phyloP scores from a whole-genome alignment of 2,329 filamentous ascomycete species.

The Xylariaceae sp. region DNA sequence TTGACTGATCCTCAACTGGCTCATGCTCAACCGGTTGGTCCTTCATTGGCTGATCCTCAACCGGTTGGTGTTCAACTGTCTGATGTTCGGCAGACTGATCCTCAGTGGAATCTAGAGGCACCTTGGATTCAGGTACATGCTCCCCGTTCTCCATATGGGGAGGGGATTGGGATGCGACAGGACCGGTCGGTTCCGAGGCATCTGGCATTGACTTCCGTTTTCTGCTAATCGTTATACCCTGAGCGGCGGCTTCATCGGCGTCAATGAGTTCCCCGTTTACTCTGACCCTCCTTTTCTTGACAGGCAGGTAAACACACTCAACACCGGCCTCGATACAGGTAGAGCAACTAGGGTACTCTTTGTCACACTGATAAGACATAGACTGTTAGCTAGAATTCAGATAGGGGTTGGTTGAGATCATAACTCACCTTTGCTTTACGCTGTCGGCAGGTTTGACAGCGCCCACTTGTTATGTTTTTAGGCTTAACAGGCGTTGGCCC shows the following conservation, averaged over 20 bases:
- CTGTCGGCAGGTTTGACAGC: constrained; percentile 31
- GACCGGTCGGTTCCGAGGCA: not conserved
- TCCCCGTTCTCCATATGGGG: constrained; percentile 30
- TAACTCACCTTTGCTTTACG: constrained; percentile 27
- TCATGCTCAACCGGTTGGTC: not conserved
- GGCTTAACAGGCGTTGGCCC: constrained; percentile 14
- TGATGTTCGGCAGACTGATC: constrained; percentile 8
- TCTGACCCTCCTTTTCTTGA: constrained; percentile 23
- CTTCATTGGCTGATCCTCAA: not conserved
- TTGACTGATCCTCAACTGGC: not conserved
- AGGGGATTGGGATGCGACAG: constrained; percentile 3
- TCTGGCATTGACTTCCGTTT: not conserved
- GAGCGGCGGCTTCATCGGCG: constrained; percentile 14
- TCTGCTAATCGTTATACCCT: constrained; percentile 1
- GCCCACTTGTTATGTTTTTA: constrained; percentile 30
- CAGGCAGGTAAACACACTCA: constrained; percentile 28
- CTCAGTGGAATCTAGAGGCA: constrained; percentile 26
- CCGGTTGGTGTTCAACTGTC: not conserved
- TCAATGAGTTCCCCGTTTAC: constrained; percentile 19
- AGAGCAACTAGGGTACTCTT: constrained; percentile 32
- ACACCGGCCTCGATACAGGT: constrained; percentile 26
- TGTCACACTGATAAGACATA: constrained; percentile 29
- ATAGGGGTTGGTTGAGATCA: not conserved
- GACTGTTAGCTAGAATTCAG: not conserved
- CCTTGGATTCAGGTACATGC: constrained; percentile 32